Conservation (phyloP, 805 yeast species). For the Candida boidinii region DNA sequence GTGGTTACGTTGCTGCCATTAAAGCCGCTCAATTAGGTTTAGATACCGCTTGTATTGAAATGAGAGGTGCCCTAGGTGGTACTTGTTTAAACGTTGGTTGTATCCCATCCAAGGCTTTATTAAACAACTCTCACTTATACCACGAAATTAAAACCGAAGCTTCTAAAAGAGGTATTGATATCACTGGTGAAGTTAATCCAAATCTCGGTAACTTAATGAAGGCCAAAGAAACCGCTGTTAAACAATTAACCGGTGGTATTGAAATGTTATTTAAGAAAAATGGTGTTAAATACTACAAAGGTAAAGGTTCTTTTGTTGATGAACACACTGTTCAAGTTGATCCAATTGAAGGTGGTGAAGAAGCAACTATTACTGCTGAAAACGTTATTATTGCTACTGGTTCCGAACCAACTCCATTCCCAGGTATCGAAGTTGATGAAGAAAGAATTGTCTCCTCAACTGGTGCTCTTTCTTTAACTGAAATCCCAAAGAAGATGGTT, state of each 20-base stretch:
- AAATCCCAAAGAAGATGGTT: constrained; percentile 85
- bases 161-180: constrained; percentile 82
- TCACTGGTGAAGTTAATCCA: constrained; percentile 56
- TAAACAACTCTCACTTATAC: constrained; percentile 90
- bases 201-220: constrained; percentile 76
- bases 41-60: constrained; percentile 94
- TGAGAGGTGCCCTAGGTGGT: constrained; percentile 95
- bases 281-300: constrained; percentile 91
- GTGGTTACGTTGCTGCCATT: constrained; percentile 98
- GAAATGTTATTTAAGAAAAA: constrained; percentile 94
- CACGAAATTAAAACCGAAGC: constrained; percentile 87
- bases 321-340: constrained; percentile 72
- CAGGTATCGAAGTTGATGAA: constrained; percentile 94
- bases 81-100: constrained; percentile 98
- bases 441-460: constrained; percentile 95
- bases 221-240: constrained; percentile 88
- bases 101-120: constrained; percentile 93
- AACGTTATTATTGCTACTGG: constrained; percentile 96
- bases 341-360: constrained; percentile 81
- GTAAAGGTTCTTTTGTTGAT: constrained; percentile 79
- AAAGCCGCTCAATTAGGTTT: constrained; percentile 95
- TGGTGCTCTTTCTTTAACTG: constrained; percentile 77
- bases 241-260: constrained; percentile 85
- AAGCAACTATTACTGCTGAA: constrained; percentile 66
- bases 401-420: constrained; percentile 97